A percentile compares a stretch with the other conserved stretches of the same genome.
Conservation (phyloP, 768 basidiomycete species). For the Termitomyces sp. region DNA sequence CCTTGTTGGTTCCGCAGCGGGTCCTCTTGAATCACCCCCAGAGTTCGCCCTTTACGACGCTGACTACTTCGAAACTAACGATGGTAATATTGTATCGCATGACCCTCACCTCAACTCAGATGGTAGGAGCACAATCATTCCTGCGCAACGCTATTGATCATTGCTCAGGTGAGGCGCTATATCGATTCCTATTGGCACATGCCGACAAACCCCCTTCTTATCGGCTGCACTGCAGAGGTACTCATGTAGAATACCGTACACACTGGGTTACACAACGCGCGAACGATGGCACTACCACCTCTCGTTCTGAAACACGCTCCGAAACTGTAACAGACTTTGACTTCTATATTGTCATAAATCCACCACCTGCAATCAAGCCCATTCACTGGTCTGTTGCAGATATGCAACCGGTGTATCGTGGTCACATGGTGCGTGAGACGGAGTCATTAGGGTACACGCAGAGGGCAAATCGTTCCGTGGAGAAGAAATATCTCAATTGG, state of each 20-base stretch:
- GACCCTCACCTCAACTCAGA: constrained; percentile 66
- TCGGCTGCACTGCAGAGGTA: constrained; percentile 41
- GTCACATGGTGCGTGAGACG: constrained; percentile 48
- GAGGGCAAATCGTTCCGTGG: constrained; percentile 32
- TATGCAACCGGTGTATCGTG: constrained; percentile 52
- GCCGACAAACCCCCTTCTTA: constrained; percentile 38
- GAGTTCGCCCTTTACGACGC: constrained; percentile 60
- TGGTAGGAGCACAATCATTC: constrained; percentile 30
- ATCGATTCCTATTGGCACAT: constrained; percentile 59
- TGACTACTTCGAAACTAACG: constrained; percentile 43
- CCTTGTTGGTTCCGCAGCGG: neutral
- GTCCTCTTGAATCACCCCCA: constrained; percentile 38
- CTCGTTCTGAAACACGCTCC: constrained; percentile 40
- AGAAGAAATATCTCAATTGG: constrained; percentile 41
- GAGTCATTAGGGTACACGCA: constrained; percentile 30
- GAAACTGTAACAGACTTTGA: constrained; percentile 58
- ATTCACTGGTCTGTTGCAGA: constrained; percentile 57
- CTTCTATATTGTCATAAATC: constrained; percentile 49
- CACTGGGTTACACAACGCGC: constrained; percentile 29
- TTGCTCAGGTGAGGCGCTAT: constrained; percentile 55
- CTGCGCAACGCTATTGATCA: neutral
- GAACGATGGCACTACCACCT: constrained; percentile 23
- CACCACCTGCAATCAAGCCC: constrained; percentile 30
- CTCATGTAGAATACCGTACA: constrained; percentile 43
- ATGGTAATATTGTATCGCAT: constrained; percentile 60